Percentiles rank a stretch among this genome's conserved stretches.
Conservation (phyloP, 495 filamentous ascomycete genomes). For the Aspergillus avenaceus region DNA sequence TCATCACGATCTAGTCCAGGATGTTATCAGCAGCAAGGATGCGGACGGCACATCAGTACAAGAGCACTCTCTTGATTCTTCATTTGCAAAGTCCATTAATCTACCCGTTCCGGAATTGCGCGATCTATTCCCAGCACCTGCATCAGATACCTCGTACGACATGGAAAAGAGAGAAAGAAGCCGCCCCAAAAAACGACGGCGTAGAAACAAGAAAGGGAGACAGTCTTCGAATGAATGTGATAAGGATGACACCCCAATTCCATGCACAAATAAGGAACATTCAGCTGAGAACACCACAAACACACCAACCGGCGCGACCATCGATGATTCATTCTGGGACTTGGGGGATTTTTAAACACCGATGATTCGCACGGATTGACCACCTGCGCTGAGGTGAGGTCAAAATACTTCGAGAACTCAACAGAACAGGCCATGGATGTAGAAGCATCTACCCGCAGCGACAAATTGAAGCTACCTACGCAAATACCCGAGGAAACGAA, state of each 20-base stretch:
- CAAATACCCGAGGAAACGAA: conserved; percentile 13
- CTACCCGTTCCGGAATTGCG: no score
- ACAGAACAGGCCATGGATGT: not conserved
- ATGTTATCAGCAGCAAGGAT: no score
- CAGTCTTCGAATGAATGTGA: not conserved
- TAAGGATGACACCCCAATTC: not conserved
- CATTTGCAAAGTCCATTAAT: no score
- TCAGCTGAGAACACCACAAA: not conserved
- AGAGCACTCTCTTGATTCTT: no score
- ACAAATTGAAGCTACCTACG: not conserved
- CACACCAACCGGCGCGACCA: not conserved
- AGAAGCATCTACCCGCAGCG: not conserved
- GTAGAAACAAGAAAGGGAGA: not conserved
- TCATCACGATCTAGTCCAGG: no score
- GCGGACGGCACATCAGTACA: no score
- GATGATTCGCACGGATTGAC: conserved; percentile 35
- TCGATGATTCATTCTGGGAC: conserved; percentile 14
- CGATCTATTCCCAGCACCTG: no score
- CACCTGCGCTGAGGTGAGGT: conserved; percentile 40
- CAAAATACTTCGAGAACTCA: conserved; percentile 31
- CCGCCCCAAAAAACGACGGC: not conserved
- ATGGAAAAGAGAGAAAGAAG: no score
- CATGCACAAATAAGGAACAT: no score
- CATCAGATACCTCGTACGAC: no score
- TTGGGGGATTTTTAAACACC: conserved; percentile 41